Evolutionary conservation across 1,284 basidiomycete species (phyloP).

Genomic region (Athelia psychrophila): DNA sequence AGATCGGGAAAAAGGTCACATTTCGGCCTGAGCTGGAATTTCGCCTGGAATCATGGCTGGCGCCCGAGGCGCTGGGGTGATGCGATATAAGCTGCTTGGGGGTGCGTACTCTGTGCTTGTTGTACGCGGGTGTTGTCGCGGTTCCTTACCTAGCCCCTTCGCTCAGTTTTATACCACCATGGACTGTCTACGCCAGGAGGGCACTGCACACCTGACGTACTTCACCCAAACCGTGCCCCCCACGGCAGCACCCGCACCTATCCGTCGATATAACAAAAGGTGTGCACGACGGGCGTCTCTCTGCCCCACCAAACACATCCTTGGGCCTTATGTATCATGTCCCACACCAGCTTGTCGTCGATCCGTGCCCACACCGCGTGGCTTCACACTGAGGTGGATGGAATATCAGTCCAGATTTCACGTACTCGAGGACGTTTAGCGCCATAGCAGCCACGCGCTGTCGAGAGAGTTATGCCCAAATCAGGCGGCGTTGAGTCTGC

Average conservation of each 20-base stretch:
- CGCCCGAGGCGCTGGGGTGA: conserved; percentile 42
- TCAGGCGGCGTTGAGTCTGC: too few relatives aligned
- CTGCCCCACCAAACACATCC: too few relatives aligned
- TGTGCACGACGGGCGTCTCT: conserved; percentile 71
- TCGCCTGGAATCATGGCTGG: conserved; percentile 68
- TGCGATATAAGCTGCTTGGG: conserved; percentile 85
- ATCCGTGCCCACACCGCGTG: too few relatives aligned
- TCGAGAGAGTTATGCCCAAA: too few relatives aligned
- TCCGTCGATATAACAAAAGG: conserved; percentile 73
- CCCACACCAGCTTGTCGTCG: too few relatives aligned
- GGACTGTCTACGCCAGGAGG: conserved; percentile 89
- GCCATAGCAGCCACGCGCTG: too few relatives aligned
- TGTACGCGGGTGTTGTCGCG: too few relatives aligned
- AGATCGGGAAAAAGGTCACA: conserved; percentile 80
- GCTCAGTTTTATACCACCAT: conserved; percentile 90
- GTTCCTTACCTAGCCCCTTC: background rate
- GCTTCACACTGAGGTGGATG: too few relatives aligned
- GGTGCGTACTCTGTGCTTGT: conserved; percentile 52
- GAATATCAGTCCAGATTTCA: too few relatives aligned
- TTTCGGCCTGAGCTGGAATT: conserved; percentile 83
- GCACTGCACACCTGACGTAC: conserved; percentile 93
- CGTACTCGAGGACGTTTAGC: too few relatives aligned
- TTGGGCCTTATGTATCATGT: too few relatives aligned
- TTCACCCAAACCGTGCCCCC: conserved; percentile 69
- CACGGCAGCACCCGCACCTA: conserved; percentile 80